Base-by-base conservation (phyloP, 345 rosid genomes). In the Draba incana region DNA sequence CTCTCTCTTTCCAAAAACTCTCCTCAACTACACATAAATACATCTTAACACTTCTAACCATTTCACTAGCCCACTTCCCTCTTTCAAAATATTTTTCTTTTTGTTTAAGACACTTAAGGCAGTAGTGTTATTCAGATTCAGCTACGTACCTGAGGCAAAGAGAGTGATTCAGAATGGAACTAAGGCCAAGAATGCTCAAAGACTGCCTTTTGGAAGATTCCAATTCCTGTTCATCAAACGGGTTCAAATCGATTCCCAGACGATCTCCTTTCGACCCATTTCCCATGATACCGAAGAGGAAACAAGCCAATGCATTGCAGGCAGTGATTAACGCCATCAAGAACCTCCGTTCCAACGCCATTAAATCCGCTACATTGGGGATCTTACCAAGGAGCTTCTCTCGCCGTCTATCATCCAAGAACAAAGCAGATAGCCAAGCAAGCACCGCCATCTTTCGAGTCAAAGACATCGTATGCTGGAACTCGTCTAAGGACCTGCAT, bases 391-490 rank as follows among this genome's bases (percentile, higher is more conserved):
- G 83, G 60, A 84, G 80, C 82, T 83, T 87, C 24, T 85, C 87
- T 1, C 80, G 82, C 31, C 67, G 70, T 68, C 80, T 76, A 58
- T 11, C 68, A 66, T 42, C 67, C 56, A 62, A 54, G 78, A 69
- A 57, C 56, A 54, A 56, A 53, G 60, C 30, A 20, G 47, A 37
- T 7, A 62, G 52, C 55, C 72, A 58, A 39, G 31, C 2, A 20
- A 64, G 51, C 64, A 37, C n/a, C 64, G 55, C 54, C 6, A 64
- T 82, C 6, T 42, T 85, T 62, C 84, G 75, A 10, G 64, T 88
- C 52, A 93, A 84, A 80, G 98, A 93, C 73, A 90, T 93, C 58
- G 80, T 93, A 51, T 73, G 97, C 73, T 88, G 96, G 98, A 81
- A 69, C 54, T 90, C 98, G 10, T 90, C 85, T 72, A 80, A 81